Evolutionary conservation across 805 yeast species (phyloP).

Genomic region (Candida nitratophila): DNA sequence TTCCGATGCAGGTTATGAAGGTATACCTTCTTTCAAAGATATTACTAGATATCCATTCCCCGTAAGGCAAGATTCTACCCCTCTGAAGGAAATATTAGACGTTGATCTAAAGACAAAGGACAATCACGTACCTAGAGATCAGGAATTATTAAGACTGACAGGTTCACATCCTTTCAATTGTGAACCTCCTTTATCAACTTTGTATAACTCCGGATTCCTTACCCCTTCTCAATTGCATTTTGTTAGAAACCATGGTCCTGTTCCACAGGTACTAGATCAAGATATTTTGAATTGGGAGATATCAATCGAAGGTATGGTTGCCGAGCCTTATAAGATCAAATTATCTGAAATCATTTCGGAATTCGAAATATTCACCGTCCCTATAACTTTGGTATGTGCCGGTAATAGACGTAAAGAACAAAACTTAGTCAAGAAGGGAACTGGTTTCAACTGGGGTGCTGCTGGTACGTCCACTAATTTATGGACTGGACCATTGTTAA

Average conservation of each 20-base stretch:
- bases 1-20: no score
- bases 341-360: conserved; percentile 17
- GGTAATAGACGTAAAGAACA: conserved; percentile 30
- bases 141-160: conserved; percentile 22
- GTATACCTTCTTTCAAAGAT: background rate
- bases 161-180: conserved; percentile 29
- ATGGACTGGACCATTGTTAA: conserved; percentile 28
- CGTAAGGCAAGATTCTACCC: conserved; percentile 10
- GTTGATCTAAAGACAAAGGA: conserved; percentile 24
- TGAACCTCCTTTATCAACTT: conserved; percentile 23
- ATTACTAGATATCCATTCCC: conserved; percentile 9
- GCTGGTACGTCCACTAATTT: conserved; percentile 27
- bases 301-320: conserved; percentile 23
- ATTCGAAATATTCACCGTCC: conserved; percentile 24
- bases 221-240: conserved; percentile 26
- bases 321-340: conserved; percentile 18
- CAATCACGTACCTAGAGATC: conserved; percentile 23
- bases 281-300: conserved; percentile 23
- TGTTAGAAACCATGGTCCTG: conserved; percentile 30
- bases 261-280: conserved; percentile 16
- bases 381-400: conserved; percentile 29
- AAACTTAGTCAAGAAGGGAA: conserved; percentile 26
- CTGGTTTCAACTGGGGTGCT: conserved; percentile 31
- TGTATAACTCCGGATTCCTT: conserved; percentile 24
- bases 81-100: conserved; percentile 12